Percentiles rank a stretch among this genome's conserved stretches.
phyloP scores from a whole-genome alignment of 2,329 filamentous ascomycete genomes.

The Fusarium incarnatum region DNA sequence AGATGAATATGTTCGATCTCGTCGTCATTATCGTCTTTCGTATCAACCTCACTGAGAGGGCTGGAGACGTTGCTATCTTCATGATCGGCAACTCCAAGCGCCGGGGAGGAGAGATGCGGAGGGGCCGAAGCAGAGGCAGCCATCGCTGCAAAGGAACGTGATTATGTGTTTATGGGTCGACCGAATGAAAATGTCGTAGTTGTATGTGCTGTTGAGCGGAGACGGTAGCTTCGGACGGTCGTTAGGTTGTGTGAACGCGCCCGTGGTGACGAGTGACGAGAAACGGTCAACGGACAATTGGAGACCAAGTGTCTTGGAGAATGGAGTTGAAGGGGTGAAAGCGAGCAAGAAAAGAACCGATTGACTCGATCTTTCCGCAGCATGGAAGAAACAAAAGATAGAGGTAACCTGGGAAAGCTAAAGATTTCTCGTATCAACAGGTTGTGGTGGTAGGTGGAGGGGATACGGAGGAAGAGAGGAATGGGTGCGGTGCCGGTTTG shows the following conservation, averaged over 20 bases:
- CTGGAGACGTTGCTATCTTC: constrained; percentile 83
- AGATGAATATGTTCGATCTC: constrained; percentile 70
- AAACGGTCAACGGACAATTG: constrained; percentile 26
- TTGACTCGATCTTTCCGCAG: constrained; percentile 13
- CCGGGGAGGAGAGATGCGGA: constrained; percentile 60
- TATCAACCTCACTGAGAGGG: constrained; percentile 91
- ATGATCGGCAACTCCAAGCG: constrained; percentile 57
- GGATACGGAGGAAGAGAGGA: constrained; percentile 32
- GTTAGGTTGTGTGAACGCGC: constrained; percentile 41
- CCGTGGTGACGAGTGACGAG: constrained; percentile 25
- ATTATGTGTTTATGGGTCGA: constrained; percentile 27
- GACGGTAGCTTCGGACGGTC: constrained; percentile 22
- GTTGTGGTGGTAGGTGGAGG: constrained; percentile 18
- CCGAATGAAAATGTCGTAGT: constrained; percentile 10
- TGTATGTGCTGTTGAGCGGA: constrained; percentile 8
- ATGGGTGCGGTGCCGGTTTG: constrained; percentile 43
- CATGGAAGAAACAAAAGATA: constrained; percentile 26
- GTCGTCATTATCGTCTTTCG: constrained; percentile 78
- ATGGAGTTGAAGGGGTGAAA: constrained; percentile 1
- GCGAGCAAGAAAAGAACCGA: constrained; percentile 13
- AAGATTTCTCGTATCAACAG: constrained; percentile 10
- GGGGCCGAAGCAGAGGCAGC: constrained; percentile 64
- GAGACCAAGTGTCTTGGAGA: constrained; percentile 7
- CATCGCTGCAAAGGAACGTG: constrained; percentile 54
- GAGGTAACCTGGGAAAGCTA: constrained; percentile 2